A percentile compares a stretch with the other conserved stretches of the same genome.
These are phyloP conservation scores for Lepidium africanum DNA, from an alignment of 345 rosid genomes.

Conservation along the genomic window DNA sequence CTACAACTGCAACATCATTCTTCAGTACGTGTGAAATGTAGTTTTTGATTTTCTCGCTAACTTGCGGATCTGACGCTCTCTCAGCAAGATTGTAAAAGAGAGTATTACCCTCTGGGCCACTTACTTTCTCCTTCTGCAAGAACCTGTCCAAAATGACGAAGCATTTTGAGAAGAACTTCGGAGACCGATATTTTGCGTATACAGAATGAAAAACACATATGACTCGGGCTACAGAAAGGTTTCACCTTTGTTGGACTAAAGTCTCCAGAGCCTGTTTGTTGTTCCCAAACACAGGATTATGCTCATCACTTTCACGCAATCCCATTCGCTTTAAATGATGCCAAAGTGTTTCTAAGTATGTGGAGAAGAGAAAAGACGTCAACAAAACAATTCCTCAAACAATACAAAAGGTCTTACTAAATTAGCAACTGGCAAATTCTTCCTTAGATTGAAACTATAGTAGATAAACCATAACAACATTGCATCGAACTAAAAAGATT, in stretches of 20 bases:
- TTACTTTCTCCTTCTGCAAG: slow-evolving; percentile 81
- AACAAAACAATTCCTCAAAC: background rate
- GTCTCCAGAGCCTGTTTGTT: slow-evolving; percentile 69
- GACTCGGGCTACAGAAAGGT: background rate
- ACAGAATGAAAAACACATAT: background rate
- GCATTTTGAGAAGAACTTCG: background rate
- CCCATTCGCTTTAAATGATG: slow-evolving; percentile 71
- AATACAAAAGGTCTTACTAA: background rate
- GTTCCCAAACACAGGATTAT: slow-evolving; percentile 65
- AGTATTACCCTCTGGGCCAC: slow-evolving; percentile 73
- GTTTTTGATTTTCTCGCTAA: slow-evolving; percentile 54
- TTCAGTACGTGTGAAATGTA: slow-evolving; percentile 76
- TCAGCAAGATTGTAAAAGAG: slow-evolving; percentile 79
- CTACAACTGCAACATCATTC: slow-evolving; percentile 38
- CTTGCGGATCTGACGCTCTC: slow-evolving; percentile 74
- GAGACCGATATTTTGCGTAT: background rate
- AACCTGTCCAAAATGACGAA: slow-evolving; percentile 32
- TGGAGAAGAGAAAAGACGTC: background rate
- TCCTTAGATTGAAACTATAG: background rate
- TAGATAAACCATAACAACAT: background rate
- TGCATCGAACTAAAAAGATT: background rate
- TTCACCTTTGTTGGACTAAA: slow-evolving; percentile 79
- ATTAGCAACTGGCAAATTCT: background rate
- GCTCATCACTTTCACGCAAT: slow-evolving; percentile 53
- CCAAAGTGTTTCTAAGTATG: slow-evolving; percentile 63